Evolutionary conservation across 331 rosid genomes (phyloP).

Genomic region (Erythrophleum ivorense): DNA sequence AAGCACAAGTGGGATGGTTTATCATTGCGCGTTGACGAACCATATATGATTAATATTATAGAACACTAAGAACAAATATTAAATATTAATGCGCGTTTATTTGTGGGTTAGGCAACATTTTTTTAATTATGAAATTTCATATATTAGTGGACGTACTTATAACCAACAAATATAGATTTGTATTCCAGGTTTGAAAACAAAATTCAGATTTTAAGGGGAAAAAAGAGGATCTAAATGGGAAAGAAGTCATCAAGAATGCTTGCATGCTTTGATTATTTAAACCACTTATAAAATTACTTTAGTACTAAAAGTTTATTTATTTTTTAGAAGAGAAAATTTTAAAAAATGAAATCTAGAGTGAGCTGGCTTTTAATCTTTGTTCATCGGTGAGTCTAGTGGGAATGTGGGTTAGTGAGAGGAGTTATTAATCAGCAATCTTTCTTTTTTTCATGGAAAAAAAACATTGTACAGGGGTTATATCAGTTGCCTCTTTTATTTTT

Average conservation of each 20-base stretch:
- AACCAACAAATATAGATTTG: background rate
- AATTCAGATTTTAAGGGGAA: background rate
- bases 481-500: background rate
- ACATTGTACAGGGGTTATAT: too few relatives aligned
- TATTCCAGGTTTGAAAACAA: background rate
- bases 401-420: background rate
- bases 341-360: background rate
- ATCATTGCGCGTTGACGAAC: constrained; percentile 24
- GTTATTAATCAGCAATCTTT: background rate
- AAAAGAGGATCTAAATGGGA: background rate
- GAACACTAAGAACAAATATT: background rate
- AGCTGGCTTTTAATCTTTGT: background rate
- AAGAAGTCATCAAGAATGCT: background rate
- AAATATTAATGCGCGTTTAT: constrained; percentile 11
- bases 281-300: background rate
- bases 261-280: background rate
- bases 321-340: background rate
- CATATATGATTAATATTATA: constrained; percentile 9
- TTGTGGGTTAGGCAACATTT: constrained; percentile 41
- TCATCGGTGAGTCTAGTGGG: background rate
- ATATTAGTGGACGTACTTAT: background rate
- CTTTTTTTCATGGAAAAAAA: background rate
- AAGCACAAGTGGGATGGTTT: constrained; percentile 32
- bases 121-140: background rate
- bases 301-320: background rate